These are phyloP conservation scores for Hyphopichia wangnamkhiaoensis DNA, from an alignment of 1,139 yeast genomes.

Conservation along the genomic window DNA sequence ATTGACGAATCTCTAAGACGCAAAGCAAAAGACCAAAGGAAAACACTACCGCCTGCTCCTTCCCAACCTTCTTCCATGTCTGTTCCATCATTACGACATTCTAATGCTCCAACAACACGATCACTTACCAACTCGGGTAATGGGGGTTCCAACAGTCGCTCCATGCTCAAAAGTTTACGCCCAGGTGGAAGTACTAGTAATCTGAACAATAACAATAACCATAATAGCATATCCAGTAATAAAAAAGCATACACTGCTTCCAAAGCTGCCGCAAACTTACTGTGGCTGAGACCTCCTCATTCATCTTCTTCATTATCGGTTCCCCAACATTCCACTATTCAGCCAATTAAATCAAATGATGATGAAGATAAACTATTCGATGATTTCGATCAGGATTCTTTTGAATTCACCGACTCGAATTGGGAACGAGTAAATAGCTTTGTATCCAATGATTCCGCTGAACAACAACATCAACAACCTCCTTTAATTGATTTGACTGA, in stretches of 20 bases:
- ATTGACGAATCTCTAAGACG: constrained; percentile 39
- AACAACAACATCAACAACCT: constrained; percentile 3
- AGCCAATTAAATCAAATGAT: not conserved
- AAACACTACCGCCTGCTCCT: constrained; percentile 15
- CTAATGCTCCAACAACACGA: constrained; percentile 12
- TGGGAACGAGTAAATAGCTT: constrained; percentile 30
- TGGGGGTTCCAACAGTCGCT: constrained; percentile 8
- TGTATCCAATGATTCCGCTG: constrained; percentile 7
- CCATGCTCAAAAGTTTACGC: constrained; percentile 41
- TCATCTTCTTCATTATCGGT: constrained; percentile 30
- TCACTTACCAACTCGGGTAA: constrained; percentile 10
- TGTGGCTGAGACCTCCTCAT: constrained; percentile 37
- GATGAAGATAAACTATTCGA: constrained; percentile 30
- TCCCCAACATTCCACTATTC: constrained; percentile 11
- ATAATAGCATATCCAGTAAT: constrained; percentile 1
- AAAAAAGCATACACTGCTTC: constrained; percentile 9
- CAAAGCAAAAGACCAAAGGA: constrained; percentile 6
- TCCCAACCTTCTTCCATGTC: constrained; percentile 13
- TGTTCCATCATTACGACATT: constrained; percentile 31
- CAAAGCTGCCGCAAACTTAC: constrained; percentile 45
- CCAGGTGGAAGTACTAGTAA: constrained; percentile 14
- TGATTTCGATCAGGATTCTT: constrained; percentile 49
- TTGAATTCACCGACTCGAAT: constrained; percentile 21
- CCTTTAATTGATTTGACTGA: constrained; percentile 41
- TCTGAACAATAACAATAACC: not conserved